Evolutionary conservation across 1,284 basidiomycete genomes (phyloP), one percentile per base, ranked within the genome.

Genomic region (Salmacisia buchloeana): DNA sequence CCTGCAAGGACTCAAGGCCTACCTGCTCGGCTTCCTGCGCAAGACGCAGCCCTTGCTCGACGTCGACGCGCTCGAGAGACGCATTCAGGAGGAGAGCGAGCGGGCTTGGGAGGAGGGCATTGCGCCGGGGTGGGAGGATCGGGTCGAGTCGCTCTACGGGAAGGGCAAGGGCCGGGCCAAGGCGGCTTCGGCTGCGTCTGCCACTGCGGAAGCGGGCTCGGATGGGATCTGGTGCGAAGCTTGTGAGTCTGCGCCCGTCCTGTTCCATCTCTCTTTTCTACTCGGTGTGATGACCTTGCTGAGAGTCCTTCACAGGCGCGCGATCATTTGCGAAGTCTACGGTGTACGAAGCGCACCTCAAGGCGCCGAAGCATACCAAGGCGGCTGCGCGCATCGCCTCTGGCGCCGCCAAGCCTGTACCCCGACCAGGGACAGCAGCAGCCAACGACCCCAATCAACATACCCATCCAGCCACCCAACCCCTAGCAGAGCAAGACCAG

Each of bases 321-420:
- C 93, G 94, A 77, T 84, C 85, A 67, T 98, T 97, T 80, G 87
- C 94, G 13, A 99, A 97, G 80, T 91, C 97, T 80, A 97, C 94
- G 0, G 96, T 98, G 3, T 98, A 94, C 81, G 92, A 97, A 74
- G 94, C 92, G 3, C 96, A 98, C 79, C 82, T 98, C 57, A 91
- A 87, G 9, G 94, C 92, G 33, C 93, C 92, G 81, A 97, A 93
- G 80, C 96, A 98, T 80, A 83, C 91, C 77, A 98, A 97, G 81
- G 90, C 92, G 12, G 84, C 86, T 12, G 86, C 88, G 59, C 89
- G 89, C 72, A 86, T 89, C 71, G 86, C 85, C 2, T 79, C 82
- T 31, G 63, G 64, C 52, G 79, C 84, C 82, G 83, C 49, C 29
- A 25, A 54, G 15, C 29, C 49, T 18, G 34, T 31, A 15, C 49